Percentiles rank a stretch among this genome's conserved stretches.
phyloP scores from a whole-genome alignment of 768 basidiomycete species.

The Rossbeevera mucosa region DNA sequence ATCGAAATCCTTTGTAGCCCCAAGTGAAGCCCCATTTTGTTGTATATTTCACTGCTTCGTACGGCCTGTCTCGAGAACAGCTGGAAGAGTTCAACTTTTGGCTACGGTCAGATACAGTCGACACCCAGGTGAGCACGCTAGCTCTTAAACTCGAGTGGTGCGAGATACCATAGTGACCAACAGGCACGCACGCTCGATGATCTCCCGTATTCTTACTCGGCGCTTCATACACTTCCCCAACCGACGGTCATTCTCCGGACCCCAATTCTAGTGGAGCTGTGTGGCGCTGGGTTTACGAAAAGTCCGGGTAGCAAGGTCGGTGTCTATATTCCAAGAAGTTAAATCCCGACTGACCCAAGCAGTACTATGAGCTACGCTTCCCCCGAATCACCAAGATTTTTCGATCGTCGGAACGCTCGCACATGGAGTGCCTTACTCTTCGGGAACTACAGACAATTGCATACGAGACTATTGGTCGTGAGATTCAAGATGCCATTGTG shows the following conservation, averaged over 20 bases:
- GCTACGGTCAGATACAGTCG: slow-evolving; percentile 35
- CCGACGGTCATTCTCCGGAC: slow-evolving; percentile 55
- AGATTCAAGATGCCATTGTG: slow-evolving; percentile 30
- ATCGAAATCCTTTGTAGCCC: slow-evolving; percentile 31
- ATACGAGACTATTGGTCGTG: slow-evolving; percentile 48
- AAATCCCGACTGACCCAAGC: neutral
- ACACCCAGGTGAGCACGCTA: slow-evolving; percentile 16
- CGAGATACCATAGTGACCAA: slow-evolving; percentile 1
- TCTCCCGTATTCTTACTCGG: slow-evolving; percentile 53
- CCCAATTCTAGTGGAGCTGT: slow-evolving; percentile 69
- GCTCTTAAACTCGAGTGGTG: neutral
- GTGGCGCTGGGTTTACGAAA: slow-evolving; percentile 82
- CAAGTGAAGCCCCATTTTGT: slow-evolving; percentile 55
- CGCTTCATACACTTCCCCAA: slow-evolving; percentile 43
- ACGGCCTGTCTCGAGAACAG: slow-evolving; percentile 62
- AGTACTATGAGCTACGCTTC: slow-evolving; percentile 84
- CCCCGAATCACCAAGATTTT: slow-evolving; percentile 72
- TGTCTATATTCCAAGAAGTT: neutral
- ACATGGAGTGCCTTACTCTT: slow-evolving; percentile 51
- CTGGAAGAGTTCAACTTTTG: slow-evolving; percentile 72
- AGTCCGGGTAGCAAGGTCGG: slow-evolving; percentile 52
- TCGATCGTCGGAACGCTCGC: slow-evolving; percentile 57
- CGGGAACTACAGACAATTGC: slow-evolving; percentile 53
- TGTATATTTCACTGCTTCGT: slow-evolving; percentile 71
- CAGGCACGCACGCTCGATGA: slow-evolving; percentile 4